Evolutionary conservation across 495 filamentous ascomycete genomes (phyloP), one percentile per base, ranked within the genome.

Genomic region (Penicillium subrubescens): DNA sequence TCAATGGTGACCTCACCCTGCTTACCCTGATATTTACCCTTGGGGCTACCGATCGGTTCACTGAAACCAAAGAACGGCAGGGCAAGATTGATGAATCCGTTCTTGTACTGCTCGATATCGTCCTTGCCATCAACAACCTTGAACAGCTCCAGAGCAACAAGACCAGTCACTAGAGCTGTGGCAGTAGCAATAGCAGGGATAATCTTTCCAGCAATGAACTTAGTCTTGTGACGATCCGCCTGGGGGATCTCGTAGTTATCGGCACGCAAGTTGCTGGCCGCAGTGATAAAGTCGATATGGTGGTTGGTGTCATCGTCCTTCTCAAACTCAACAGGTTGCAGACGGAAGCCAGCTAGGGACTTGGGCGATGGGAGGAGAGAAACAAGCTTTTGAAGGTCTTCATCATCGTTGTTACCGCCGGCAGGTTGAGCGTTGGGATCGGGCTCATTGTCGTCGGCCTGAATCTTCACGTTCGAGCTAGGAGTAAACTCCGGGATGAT

Each of bases 161-260:
- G 83, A 58, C 96, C 96, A 2, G 96, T 98, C 43, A 97, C 94
- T 25, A 99, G 82, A 12, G 96, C 94, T 21, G 96, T 99, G 14
- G 96, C 97, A 15, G 95, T 99, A 59, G 93, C 96, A 79, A 99
- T 99, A 48, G 96, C 96, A 35, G 96, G 96, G 68, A 99, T 98
- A 69, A 99, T 99, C 84, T 98, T 99, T 73, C 96, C 96, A 27
- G 96, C 96, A 78, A 99, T 98, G 79, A 98, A 97, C 80, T 99
- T 99, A 60, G 94, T 99, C 86, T 93, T 93, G 84, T 97, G 96
- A 58, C 91, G 86, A 71, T 99, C 93, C 0, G 96, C 94, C 64
- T 88, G 86, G 65, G 90, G 84, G 68, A 99, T 99, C 61, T 92
- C 93, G 84, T 99, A 99, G 77, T 99, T 99, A 72, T 97, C 90